phyloP scores from a whole-genome alignment of 805 yeast genomes.

The Geotrichum ghanense region DNA sequence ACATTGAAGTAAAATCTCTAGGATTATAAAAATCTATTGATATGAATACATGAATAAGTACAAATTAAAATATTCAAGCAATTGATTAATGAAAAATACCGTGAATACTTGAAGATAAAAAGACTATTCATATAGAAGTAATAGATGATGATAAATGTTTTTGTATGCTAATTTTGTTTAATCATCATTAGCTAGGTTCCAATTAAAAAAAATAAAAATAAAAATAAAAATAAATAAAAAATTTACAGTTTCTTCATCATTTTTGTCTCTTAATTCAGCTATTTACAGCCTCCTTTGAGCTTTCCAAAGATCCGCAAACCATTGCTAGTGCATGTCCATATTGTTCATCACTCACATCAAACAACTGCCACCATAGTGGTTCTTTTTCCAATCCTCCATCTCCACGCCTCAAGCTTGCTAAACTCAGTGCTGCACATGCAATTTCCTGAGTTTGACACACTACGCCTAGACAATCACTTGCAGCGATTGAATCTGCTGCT shows the following conservation, averaged over 20 bases:
- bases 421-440: conserved; percentile 10
- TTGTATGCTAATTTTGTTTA: background rate
- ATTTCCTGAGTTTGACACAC: conserved; percentile 11
- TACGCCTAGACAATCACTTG: conserved; percentile 7
- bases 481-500: conserved; percentile 8
- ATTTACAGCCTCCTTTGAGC: background rate
- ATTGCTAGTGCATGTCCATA: background rate
- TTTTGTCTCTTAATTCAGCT: background rate
- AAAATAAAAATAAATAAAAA: too few species aligned
- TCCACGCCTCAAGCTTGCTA: conserved; percentile 6
- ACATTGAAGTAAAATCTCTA: too few species aligned
- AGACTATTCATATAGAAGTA: too few species aligned
- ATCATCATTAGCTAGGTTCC: background rate
- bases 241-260: too few species aligned
- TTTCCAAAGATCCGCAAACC: background rate
- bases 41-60: too few species aligned
- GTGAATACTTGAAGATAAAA: too few species aligned
- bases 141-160: background rate
- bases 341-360: conserved; percentile 12
- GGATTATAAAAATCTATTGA: too few species aligned
- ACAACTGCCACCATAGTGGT: conserved; percentile 11
- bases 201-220: too few species aligned
- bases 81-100: too few species aligned
- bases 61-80: too few species aligned
- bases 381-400: conserved; percentile 5